A percentile compares a stretch with the other conserved stretches of the same genome.
Evolutionary conservation across 2,329 filamentous ascomycete genomes (phyloP).

Genomic region (Diaporthe sp.): DNA sequence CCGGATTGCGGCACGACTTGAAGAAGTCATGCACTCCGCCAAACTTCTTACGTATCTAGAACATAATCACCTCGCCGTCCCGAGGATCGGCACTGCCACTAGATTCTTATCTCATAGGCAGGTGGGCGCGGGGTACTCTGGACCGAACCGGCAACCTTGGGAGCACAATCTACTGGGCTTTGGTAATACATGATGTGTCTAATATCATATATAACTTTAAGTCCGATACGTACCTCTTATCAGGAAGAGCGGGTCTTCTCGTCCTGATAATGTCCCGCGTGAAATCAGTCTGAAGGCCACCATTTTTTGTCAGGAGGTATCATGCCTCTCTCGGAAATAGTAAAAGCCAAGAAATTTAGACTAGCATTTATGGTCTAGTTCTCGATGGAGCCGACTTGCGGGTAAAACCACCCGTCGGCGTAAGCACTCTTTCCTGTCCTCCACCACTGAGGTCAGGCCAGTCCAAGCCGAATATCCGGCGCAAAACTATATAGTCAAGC

Average conservation of each 20-base stretch:
- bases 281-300: neutral
- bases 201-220: neutral
- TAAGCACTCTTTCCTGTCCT: too few species aligned
- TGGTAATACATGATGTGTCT: neutral
- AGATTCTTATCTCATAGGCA: slow-evolving; percentile 3
- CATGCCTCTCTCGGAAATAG: neutral
- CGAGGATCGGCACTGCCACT: slow-evolving; percentile 12
- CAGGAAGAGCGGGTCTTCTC: neutral
- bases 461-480: neutral
- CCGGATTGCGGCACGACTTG: neutral
- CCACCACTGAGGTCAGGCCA: neutral
- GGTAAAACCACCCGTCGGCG: neutral
- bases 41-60: neutral
- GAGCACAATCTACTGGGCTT: neutral
- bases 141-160: slow-evolving; percentile 1
- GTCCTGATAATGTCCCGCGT: neutral
- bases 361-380: neutral
- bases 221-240: neutral
- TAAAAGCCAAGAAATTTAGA: neutral
- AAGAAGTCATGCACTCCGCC: neutral
- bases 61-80: neutral
- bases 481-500: too few species aligned
- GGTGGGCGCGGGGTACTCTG: slow-evolving; percentile 1
- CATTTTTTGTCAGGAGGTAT: neutral
- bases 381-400: neutral